phyloP scores from a whole-genome alignment of 495 filamentous ascomycete species.

The Daldinia childiae region DNA sequence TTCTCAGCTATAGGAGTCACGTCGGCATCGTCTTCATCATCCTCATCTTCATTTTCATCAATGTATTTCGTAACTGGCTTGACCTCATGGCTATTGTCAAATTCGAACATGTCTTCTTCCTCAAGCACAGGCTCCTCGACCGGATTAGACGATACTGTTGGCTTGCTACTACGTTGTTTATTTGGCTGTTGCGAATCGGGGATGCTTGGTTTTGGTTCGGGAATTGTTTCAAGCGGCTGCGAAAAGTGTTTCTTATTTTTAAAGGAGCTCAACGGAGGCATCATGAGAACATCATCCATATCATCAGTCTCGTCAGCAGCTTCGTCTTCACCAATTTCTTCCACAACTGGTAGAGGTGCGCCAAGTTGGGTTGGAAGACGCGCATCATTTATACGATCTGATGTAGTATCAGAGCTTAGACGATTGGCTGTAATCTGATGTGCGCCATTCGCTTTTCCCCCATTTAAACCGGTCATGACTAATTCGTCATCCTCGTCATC shows the following conservation, averaged over 20 bases:
- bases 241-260: constrained; percentile 43
- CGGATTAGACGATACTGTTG: constrained; percentile 2
- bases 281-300: constrained; percentile 37
- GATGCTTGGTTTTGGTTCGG: constrained; percentile 3
- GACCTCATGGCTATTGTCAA: constrained; percentile 30
- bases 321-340: constrained; percentile 23
- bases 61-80: constrained; percentile 37
- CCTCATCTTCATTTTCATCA: constrained; percentile 25
- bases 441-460: constrained; percentile 31
- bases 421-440: neutral
- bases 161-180: neutral
- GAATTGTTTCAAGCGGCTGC: constrained; percentile 27
- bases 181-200: neutral
- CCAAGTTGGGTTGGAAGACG: constrained; percentile 27
- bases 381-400: constrained; percentile 38
- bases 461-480: constrained; percentile 41
- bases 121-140: constrained; percentile 10
- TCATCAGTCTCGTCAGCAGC: constrained; percentile 25
- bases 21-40: constrained; percentile 41
- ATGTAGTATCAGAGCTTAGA: constrained; percentile 4
- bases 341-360: constrained; percentile 23
- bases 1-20: constrained; percentile 34
- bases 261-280: constrained; percentile 44
- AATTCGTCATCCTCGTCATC: constrained; percentile 49
- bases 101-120: constrained; percentile 47